Evolutionary conservation across 2,329 filamentous ascomycete genomes (phyloP).

Genomic region (Aschersonia sp.): DNA sequence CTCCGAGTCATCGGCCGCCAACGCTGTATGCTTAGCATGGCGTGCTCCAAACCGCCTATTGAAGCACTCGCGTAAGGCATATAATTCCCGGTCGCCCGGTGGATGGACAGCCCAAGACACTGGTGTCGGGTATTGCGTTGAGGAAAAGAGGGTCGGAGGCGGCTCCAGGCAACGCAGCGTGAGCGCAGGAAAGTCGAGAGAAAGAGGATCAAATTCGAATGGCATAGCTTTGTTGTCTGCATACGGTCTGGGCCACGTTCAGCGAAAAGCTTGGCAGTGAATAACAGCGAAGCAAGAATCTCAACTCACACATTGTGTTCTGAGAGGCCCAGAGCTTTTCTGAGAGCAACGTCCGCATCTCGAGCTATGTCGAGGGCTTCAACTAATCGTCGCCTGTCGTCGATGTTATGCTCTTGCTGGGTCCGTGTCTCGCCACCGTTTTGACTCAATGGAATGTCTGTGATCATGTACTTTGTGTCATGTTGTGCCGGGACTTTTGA

Average conservation of each 20-base stretch:
- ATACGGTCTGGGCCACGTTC: conserved; percentile 27
- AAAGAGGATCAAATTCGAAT: conserved; percentile 72
- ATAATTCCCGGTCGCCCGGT: conserved; percentile 59
- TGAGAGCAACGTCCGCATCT: conserved; percentile 71
- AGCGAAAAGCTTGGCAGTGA: conserved; percentile 2
- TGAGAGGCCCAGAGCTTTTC: conserved; percentile 61
- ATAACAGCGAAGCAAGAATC: neutral
- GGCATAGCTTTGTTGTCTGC: conserved; percentile 40
- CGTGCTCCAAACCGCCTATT: conserved; percentile 52
- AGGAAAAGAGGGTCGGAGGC: conserved; percentile 69
- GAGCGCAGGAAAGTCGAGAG: conserved; percentile 74
- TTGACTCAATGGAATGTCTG: neutral
- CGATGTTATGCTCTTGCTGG: conserved; percentile 46
- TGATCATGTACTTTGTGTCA: too few species aligned
- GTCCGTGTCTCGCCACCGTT: conserved; percentile 34
- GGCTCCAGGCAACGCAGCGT: conserved; percentile 68
- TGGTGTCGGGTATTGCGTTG: conserved; percentile 61
- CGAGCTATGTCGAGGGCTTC: conserved; percentile 67
- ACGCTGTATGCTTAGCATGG: conserved; percentile 37
- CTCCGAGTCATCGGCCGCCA: conserved; percentile 33
- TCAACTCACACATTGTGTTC: neutral
- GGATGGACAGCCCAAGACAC: conserved; percentile 71
- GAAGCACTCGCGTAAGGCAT: conserved; percentile 55
- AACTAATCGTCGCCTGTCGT: conserved; percentile 45
- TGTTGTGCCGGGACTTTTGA: conserved; percentile 20